These are phyloP conservation scores for Closterium sp. DNA, from an alignment of 139 green algal species.

Conservation along the genomic window DNA sequence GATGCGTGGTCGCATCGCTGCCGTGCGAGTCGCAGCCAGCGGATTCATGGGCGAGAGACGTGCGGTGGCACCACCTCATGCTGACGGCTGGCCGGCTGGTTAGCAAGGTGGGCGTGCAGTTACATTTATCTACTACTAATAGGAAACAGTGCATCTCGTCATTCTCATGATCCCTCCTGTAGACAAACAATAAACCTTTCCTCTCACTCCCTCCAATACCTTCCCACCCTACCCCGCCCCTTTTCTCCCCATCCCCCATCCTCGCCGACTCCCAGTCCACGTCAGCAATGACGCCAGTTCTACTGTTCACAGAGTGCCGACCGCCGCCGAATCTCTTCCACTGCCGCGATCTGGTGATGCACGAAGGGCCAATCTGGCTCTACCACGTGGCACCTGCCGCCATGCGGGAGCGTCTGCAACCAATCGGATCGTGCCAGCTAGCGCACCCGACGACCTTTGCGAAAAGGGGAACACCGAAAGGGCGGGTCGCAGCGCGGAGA, in stretches of 20 bases:
- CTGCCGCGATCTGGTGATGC: slow-evolving; percentile 2
- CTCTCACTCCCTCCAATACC: no score
- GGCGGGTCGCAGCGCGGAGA: no score
- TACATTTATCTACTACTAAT: no score
- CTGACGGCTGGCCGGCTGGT: background rate
- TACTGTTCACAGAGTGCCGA: background rate
- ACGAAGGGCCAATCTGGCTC: background rate
- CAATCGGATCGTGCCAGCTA: background rate
- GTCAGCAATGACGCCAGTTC: no score
- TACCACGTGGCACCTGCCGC: background rate
- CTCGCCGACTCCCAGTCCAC: background rate
- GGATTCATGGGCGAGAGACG: background rate
- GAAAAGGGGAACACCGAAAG: no score
- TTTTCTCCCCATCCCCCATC: no score
- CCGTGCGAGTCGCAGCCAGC: background rate
- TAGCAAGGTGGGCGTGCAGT: no score
- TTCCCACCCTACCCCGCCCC: no score
- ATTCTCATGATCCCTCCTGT: no score
- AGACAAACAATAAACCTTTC: no score
- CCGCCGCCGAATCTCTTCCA: background rate
- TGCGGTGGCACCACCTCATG: background rate
- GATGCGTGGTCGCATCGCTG: background rate
- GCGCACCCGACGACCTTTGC: background rate
- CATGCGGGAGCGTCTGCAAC: background rate
- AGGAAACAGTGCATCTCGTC: no score